Base-by-base conservation (phyloP, 1,139 yeast species). In the Geotrichum aggregatum region DNA sequence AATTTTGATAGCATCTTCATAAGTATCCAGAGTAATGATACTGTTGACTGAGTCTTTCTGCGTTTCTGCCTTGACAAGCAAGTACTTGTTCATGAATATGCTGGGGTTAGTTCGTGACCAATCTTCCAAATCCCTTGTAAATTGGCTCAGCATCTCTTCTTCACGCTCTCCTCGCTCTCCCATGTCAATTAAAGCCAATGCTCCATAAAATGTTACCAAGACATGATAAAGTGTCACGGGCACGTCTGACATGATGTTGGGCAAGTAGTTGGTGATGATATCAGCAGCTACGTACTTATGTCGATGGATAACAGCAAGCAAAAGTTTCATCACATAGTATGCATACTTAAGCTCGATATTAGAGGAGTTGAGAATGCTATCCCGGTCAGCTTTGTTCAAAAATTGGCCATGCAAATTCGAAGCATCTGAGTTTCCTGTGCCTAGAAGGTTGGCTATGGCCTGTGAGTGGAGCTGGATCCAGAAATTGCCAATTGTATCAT, bases 1-100 rank as follows among this genome's bases (percentile, higher is more conserved):
- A 3, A 56, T 52, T 21, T 72, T 75, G 19, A 78, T 69, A 0
- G 82, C 76, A 38, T 70, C 75, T 55, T 77, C 80, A 61, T 74
- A 79, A 14, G 67, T 58, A 54, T 78, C 82, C 14, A 79, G 62
- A 2, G 73, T 66, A 22, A 67, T 71, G 36, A 79, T 63, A 21
- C 71, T 69, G 6, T 75, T 64, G 10, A 56, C 46, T 1, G 56
- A 50, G 1, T 57, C 57, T 14, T 65, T 63, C 22, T 61, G 58
- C 45, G 65, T 49, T 44, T 73, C 64, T 0, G 79, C 78, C 46
- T 66, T 64, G 28, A 76, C 57, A 2, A 72, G 60, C 35, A 70
- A 56, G 49, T 63, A 63, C 59, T 74, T 75, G 34, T 74, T 64
- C 19, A 60, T 59, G 57, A 76, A 76, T 49, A 68, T 71, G 1